Evolutionary conservation across 2,329 filamentous ascomycete species (phyloP).

Genomic region (Dichotomopilus funicola): DNA sequence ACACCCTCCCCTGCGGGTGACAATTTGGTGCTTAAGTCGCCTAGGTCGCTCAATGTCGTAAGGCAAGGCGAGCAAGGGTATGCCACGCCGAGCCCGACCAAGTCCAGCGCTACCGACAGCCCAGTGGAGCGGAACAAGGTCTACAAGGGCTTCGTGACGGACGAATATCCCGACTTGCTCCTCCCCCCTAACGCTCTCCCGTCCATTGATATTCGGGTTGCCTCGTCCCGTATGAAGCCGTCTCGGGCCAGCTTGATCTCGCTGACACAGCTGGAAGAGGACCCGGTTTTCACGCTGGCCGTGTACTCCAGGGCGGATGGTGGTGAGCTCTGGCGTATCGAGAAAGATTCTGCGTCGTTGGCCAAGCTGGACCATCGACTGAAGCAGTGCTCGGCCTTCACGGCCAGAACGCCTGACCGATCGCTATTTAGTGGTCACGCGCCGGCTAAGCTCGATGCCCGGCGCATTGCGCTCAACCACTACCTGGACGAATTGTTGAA

Average conservation of each 20-base stretch:
- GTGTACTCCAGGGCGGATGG: constrained; percentile 70
- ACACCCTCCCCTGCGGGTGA: constrained; percentile 46
- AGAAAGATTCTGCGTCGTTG: constrained; percentile 81
- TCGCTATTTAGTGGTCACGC: constrained; percentile 86
- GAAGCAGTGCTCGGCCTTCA: constrained; percentile 65
- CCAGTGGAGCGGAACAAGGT: constrained; percentile 47
- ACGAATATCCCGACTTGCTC: constrained; percentile 80
- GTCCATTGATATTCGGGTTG: constrained; percentile 77
- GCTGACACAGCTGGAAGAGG: constrained; percentile 75
- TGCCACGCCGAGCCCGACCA: constrained; percentile 27
- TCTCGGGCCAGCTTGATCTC: constrained; percentile 80
- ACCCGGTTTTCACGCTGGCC: constrained; percentile 88
- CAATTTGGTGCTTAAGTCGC: constrained; percentile 33
- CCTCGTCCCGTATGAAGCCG: constrained; percentile 90
- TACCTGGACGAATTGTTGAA: constrained; percentile 85
- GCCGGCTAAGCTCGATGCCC: constrained; percentile 85
- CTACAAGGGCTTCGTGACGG: constrained; percentile 71
- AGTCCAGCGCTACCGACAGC: constrained; percentile 31
- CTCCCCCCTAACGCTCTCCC: constrained; percentile 83
- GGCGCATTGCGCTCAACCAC: constrained; percentile 69
- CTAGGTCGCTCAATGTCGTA: constrained; percentile 35
- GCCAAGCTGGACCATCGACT: constrained; percentile 76
- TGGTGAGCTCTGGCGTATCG: constrained; percentile 83
- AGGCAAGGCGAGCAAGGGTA: constrained; percentile 29
- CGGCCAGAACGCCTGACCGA: constrained; percentile 73